Base-by-base conservation (phyloP, 352 stramenopile species). In the Pilasporangium apinafurcum region DNA sequence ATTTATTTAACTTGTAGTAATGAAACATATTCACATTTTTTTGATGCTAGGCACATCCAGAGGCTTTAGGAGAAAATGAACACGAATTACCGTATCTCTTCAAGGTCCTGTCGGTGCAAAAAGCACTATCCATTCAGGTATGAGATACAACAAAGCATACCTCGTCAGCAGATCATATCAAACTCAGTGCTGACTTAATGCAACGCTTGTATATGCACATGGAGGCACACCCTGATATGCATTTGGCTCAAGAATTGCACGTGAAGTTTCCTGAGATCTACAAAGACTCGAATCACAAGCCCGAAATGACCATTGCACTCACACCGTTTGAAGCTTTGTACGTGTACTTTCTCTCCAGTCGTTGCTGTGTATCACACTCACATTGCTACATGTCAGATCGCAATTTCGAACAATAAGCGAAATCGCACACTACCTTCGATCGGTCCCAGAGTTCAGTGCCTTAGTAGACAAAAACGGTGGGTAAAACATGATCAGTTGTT, bases 251-350 rank as follows among this genome's bases (percentile, higher is more conserved):
- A 5, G 52, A 85, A 34, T 53, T 97, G 37, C 86, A 96, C 37
- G 61, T 56, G 7, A 82, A 79, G 10, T 90, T 94, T 48, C 96
- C 96, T 5, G 46, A 92, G 5, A 67, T 95, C 8, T 99, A 99
- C 72, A 97, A 98, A 50, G 97, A 99, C 56, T 44, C 85, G 16
- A 99, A 99, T 64, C 97, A 99, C 75, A 99, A 99, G 63, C 97
- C 97, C 1, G 97, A 99, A 63, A 99, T 99, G 92, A 92, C 95
- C 12, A 98, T 99, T 55, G 96, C 97, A 1, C 62, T 99, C 29
- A 99, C 92, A 38, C 75, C 59, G 26, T 99, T 99, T 47, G 92
- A 98, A 65, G 96, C 95, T 20, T 51, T 93, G 82, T 93, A 59
- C 44, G 76, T 71, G 16, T 26, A 5, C n/a, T 20, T 4, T 34